Evolutionary conservation across 768 basidiomycete species (phyloP).

Genomic region (Hericium erinaceus): DNA sequence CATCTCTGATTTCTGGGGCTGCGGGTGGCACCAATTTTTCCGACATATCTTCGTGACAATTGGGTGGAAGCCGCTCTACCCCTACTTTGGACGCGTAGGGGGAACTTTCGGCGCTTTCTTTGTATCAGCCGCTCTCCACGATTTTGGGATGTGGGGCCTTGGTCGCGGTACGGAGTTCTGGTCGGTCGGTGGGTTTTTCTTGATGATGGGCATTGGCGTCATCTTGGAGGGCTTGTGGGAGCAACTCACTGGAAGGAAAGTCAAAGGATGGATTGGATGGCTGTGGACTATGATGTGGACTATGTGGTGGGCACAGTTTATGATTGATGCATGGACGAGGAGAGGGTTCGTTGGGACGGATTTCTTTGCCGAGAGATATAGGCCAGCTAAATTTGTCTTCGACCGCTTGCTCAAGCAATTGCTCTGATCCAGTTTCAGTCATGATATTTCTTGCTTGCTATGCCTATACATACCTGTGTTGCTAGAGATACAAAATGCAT

Average conservation of each 20-base stretch:
- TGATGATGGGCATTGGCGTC: constrained; percentile 46
- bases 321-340: constrained; percentile 5
- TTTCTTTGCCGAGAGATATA: neutral
- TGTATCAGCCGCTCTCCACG: constrained; percentile 52
- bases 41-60: constrained; percentile 23
- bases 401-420: neutral
- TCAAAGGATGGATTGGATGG: constrained; percentile 39
- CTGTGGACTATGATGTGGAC: constrained; percentile 45
- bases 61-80: constrained; percentile 24
- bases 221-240: constrained; percentile 41
- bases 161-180: constrained; percentile 39
- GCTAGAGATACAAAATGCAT: constrained; percentile 2
- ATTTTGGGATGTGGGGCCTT: constrained; percentile 50
- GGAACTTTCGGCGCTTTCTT: constrained; percentile 49
- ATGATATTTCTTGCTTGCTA: neutral
- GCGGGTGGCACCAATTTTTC: constrained; percentile 29
- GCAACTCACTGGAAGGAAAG: constrained; percentile 31
- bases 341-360: neutral
- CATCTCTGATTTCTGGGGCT: constrained; percentile 28
- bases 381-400: constrained; percentile 1
- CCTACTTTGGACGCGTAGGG: constrained; percentile 38
- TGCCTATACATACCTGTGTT: neutral
- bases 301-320: constrained; percentile 27
- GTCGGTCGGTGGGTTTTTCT: constrained; percentile 40
- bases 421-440: neutral